phyloP scores from a whole-genome alignment of 345 rosid species.

The Clausena lansium region DNA sequence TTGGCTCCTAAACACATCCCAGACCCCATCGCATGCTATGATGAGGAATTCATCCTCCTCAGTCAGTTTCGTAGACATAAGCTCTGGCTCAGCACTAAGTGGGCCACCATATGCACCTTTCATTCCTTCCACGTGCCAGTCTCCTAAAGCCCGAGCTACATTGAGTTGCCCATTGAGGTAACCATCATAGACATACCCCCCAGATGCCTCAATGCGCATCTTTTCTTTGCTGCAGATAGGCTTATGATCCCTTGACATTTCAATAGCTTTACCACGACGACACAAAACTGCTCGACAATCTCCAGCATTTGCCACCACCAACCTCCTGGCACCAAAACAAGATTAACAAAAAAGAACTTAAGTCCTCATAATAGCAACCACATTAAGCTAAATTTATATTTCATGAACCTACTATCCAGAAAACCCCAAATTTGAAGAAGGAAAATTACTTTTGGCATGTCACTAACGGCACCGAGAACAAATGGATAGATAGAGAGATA shows the following conservation, averaged over 20 bases:
- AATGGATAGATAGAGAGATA: background rate
- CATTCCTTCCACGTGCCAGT: slow-evolving; percentile 91
- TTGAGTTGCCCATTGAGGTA: slow-evolving; percentile 79
- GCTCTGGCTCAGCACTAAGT: slow-evolving; percentile 83
- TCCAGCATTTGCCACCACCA: slow-evolving; percentile 92
- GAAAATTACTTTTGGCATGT: background rate
- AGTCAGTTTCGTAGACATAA: slow-evolving; percentile 47
- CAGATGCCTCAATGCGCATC: slow-evolving; percentile 70
- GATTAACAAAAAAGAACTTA: background rate
- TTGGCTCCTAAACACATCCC: slow-evolving; percentile 91
- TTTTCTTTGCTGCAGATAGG: slow-evolving; percentile 62
- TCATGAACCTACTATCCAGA: background rate
- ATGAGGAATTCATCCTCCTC: slow-evolving; percentile 85
- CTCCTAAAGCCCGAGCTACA: slow-evolving; percentile 90
- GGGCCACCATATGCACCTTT: slow-evolving; percentile 69
- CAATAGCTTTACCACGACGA: slow-evolving; percentile 74
- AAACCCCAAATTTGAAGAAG: background rate
- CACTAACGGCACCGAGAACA: background rate
- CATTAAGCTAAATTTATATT: background rate
- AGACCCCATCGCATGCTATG: slow-evolving; percentile 84
- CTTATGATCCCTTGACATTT: slow-evolving; percentile 90
- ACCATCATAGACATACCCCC: slow-evolving; percentile 65
- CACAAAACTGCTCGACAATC: slow-evolving; percentile 86
- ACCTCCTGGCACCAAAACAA: slow-evolving; percentile 39
- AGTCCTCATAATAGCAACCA: background rate